Evolutionary conservation across 176 grass and related monocot species (phyloP).

Genomic region (Paspalum notatum): DNA sequence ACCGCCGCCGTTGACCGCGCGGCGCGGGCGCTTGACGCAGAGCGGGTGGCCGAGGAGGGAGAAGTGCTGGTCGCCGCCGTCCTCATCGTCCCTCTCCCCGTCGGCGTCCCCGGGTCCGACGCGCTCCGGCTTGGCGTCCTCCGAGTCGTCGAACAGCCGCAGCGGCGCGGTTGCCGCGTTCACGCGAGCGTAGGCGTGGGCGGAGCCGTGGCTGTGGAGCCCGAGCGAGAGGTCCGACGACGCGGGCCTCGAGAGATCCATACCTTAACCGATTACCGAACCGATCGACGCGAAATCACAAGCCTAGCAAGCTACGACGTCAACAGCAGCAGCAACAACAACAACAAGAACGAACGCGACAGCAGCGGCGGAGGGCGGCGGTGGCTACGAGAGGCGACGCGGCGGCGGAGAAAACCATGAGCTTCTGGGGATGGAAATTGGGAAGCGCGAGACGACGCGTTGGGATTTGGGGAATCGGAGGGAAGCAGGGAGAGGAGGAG

Average conservation of each 20-base stretch:
- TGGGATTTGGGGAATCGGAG: slow-evolving; percentile 19
- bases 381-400: slow-evolving; percentile 12
- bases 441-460: slow-evolving; percentile 21
- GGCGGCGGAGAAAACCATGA: slow-evolving; percentile 33
- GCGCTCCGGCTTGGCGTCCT: slow-evolving; percentile 45
- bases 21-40: slow-evolving; percentile 84
- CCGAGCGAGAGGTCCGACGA: slow-evolving; percentile 84
- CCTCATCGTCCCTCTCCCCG: slow-evolving; percentile 27
- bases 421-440: background rate
- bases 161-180: slow-evolving; percentile 39
- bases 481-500: background rate
- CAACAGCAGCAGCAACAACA: slow-evolving; percentile 18
- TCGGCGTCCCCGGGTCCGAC: slow-evolving; percentile 1
- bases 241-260: slow-evolving; percentile 68
- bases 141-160: slow-evolving; percentile 52
- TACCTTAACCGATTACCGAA: slow-evolving; percentile 1
- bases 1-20: slow-evolving; percentile 33
- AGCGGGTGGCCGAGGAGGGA: slow-evolving; percentile 79
- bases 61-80: slow-evolving; percentile 58
- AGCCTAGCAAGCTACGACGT: slow-evolving; percentile 29
- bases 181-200: slow-evolving; percentile 30
- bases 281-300: slow-evolving; percentile 22
- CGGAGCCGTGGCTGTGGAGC: slow-evolving; percentile 48
- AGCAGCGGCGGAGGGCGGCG: slow-evolving; percentile 1
- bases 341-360: slow-evolving; percentile 1